Percentiles rank a stretch among this genome's conserved stretches.
Evolutionary conservation across 441 rosid species (phyloP).

Genomic region (Geranium incanum): DNA sequence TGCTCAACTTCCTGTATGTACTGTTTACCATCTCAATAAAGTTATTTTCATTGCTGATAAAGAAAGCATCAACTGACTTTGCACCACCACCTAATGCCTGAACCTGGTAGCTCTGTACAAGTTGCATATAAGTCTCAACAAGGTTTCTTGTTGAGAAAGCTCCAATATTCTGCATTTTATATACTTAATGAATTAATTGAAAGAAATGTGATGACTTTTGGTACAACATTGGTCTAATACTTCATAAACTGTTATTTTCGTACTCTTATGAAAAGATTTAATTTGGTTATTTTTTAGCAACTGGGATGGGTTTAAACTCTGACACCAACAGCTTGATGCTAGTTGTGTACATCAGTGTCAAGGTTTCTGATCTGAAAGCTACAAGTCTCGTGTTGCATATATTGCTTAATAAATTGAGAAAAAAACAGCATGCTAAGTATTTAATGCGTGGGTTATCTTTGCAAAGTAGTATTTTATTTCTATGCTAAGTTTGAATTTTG

Average conservation of each 20-base stretch:
- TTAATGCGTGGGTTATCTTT: not conserved
- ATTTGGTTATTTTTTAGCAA: not conserved
- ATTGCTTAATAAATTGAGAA: not conserved
- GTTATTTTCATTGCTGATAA: no score
- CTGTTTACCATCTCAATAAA: no score
- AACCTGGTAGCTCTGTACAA: no score
- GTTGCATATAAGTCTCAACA: no score
- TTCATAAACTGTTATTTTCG: no score
- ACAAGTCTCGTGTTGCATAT: not conserved
- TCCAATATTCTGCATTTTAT: no score
- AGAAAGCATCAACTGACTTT: no score
- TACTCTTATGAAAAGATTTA: not conserved
- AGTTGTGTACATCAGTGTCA: not conserved
- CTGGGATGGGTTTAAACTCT: not conserved
- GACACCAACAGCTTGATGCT: not conserved
- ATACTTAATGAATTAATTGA: no score
- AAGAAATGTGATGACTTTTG: no score
- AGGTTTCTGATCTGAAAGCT: not conserved
- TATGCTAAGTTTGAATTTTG: not conserved
- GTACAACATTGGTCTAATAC: not conserved
- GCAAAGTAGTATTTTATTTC: not conserved
- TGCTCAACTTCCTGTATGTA: no score
- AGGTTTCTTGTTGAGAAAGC: no score
- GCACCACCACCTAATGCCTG: no score
- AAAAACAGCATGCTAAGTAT: not conserved